Base-by-base conservation (phyloP, 1,284 basidiomycete genomes). In the Tilletia setariae region DNA sequence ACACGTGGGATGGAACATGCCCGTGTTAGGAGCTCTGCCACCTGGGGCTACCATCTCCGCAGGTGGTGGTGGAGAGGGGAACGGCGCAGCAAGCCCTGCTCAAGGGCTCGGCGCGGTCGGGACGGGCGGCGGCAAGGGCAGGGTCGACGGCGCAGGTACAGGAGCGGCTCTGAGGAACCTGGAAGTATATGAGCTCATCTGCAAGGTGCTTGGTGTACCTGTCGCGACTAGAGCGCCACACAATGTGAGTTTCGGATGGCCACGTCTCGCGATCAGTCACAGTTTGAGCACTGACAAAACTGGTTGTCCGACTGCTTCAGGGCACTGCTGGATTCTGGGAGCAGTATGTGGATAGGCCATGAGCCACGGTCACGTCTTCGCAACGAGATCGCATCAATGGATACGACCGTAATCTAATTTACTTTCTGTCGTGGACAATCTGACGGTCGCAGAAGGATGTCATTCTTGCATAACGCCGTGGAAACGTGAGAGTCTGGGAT, bases 131-230 rank as follows among this genome's bases (percentile, higher is more conserved):
- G 42, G 43, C 8, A 67, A 46, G 3, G 19, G 42, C 13, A 64
- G 87, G 88, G 72, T 87, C 88, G 21, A 90, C 89, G 77, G 86
- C 93, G 68, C 56, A 30, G 56, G 56, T 19, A 61, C 56, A 21
- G 56, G 56, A 8, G 56, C 56, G 89, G 93, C 85, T 9, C 94
- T 95, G 83, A 82, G 86, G 80, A 95, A 94, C 74, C 87, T 93
- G 47, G 89, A 95, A 84, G 84, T 95, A 35, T 93, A 93, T 82
- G 89, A 89, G 71, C 87, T 95, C 25, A 86, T 94, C 68, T 87
- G 89, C 84, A 88, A 87, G 77, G 83, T 94, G 64, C 84, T 94
- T 47, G 88, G 87, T 1, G 86, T 93, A 62, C 86, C 87, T 69
- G 73, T 44, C 16, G 59, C 43, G 32, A 19, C 40, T 64, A 86